These are phyloP conservation scores for Oryza longistaminata DNA, from an alignment of 176 grass and related monocot species.

Conservation along the genomic window DNA sequence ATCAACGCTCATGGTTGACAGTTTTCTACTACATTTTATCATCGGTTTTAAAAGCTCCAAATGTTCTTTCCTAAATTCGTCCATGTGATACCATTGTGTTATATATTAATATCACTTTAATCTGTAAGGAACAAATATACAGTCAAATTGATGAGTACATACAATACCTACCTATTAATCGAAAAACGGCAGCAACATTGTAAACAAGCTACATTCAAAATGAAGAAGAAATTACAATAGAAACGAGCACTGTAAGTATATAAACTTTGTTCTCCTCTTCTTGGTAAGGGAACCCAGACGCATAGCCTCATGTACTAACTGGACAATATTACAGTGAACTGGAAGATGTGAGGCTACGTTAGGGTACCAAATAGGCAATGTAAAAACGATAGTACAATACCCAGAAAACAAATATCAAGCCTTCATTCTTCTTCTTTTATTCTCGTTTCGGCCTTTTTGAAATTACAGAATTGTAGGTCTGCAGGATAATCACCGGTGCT, in stretches of 20 bases:
- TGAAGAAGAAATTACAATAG: not conserved
- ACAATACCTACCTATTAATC: not conserved
- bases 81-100: not conserved
- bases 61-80: not conserved
- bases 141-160: not conserved
- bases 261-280: not conserved
- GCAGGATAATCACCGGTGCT: conserved; percentile 35
- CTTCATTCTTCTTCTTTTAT: not conserved
- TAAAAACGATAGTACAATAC: not conserved
- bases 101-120: not conserved
- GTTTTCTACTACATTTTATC: not conserved
- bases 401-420: not conserved
- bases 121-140: not conserved
- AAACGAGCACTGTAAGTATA: not conserved
- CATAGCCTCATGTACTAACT: not conserved
- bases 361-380: not conserved
- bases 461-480: not conserved
- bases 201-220: not conserved
- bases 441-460: not conserved
- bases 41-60: not conserved
- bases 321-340: not conserved
- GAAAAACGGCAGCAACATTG: not conserved
- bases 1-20: not conserved
- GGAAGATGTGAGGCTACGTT: not conserved
- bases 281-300: not conserved